Evolutionary conservation across 805 yeast genomes (phyloP), one percentile per base, ranked within the genome.

Genomic region (Candida adriatica): DNA sequence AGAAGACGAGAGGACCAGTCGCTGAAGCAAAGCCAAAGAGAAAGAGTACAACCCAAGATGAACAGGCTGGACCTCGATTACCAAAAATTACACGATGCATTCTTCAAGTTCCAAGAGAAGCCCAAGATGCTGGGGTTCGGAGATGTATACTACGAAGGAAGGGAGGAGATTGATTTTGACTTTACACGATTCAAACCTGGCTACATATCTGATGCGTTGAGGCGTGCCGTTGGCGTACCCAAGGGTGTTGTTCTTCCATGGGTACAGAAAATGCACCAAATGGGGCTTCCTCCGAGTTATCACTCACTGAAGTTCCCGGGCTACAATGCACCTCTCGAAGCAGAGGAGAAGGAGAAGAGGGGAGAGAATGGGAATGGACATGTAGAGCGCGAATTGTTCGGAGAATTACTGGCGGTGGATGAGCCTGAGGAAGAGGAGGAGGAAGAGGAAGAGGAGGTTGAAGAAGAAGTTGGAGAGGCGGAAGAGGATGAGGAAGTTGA

Each of bases 231-330:
- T 44, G 87, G 83, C 0, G 61, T 87, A 45, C 66, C 73, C 0
- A 70, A 68, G 6, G 69, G 64, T 2, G 52, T 49, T 5, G 56
- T 63, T 24, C 59, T 62, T 2, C 95, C 96, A 0, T 90, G 96
- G 96, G 65, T 79, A 15, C 54, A 65, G 3, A 69, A 70, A 22
- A 79, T 88, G 83, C 68, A 67, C 32, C 64, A 70, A 34, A 46
- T 71, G 10, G 96, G 96, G 0, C 75, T 81, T 17, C 95, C 97
- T 0, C 95, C 95, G 0, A 68, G 86, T 13, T 88, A 85, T 56
- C 77, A 78, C 3, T 66, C 70, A 23, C 59, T 85, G 52, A 58
- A 64, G 20, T 68, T 84, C 6, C 85, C 74, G 4, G 78, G 69
- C 4, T 51, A 58, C 13, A 69, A 69, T 39, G 64, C 69, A 39